Evolutionary conservation across 2,329 filamentous ascomycete species (phyloP).

Genomic region (Pseudocercospora vitis): DNA sequence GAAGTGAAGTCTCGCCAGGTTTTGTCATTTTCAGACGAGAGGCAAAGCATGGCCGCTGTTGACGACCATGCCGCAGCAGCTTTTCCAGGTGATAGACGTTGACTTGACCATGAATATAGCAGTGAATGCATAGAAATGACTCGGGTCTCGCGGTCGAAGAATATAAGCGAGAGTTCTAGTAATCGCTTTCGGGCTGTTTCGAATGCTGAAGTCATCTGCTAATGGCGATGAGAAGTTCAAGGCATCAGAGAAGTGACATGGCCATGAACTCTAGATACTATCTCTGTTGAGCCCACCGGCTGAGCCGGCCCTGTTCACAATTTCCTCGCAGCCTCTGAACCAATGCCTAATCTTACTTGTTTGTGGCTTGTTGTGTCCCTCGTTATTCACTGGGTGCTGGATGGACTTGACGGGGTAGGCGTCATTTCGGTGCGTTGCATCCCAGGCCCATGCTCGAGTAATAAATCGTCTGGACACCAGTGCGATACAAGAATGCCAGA

Average conservation of each 20-base stretch:
- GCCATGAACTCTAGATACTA: background rate
- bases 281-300: background rate
- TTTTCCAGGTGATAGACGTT: background rate
- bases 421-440: background rate
- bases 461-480: background rate
- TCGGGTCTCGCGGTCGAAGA: background rate
- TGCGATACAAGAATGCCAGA: background rate
- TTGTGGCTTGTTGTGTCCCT: too few species aligned
- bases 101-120: background rate
- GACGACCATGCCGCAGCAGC: background rate
- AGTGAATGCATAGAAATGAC: background rate
- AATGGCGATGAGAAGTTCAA: background rate
- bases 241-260: background rate
- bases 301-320: too few species aligned
- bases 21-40: background rate
- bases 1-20: background rate
- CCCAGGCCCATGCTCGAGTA: background rate
- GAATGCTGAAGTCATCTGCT: background rate
- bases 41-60: background rate
- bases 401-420: background rate
- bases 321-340: too few species aligned
- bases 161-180: background rate
- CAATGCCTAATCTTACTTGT: too few species aligned
- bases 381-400: background rate
- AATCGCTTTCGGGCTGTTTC: background rate